A percentile compares a stretch with the other conserved stretches of the same genome.
These are phyloP conservation scores for Verticillium albo-atrum DNA, from an alignment of 2,329 filamentous ascomycete species.

Conservation along the genomic window DNA sequence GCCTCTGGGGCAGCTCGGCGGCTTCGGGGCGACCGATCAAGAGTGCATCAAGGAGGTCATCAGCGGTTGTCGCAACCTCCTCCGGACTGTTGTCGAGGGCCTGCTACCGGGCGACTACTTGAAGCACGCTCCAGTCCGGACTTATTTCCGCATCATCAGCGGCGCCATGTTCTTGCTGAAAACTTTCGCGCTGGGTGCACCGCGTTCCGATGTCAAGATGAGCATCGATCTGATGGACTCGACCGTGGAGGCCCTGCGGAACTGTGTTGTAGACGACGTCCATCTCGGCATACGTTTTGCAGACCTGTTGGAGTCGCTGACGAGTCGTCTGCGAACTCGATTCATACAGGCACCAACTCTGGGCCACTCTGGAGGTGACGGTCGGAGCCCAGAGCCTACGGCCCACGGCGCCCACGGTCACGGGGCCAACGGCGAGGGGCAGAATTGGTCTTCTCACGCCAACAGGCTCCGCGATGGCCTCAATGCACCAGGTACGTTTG, in stretches of 20 bases:
- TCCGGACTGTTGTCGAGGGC: conserved; percentile 72
- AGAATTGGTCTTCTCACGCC: conserved; percentile 25
- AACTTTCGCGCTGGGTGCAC: conserved; percentile 77
- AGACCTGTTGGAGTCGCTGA: conserved; percentile 75
- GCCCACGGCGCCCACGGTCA: conserved; percentile 13
- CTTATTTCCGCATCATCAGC: conserved; percentile 82
- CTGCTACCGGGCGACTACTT: conserved; percentile 71
- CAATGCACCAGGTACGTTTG: conserved; percentile 29
- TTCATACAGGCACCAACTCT: conserved; percentile 63
- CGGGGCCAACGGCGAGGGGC: conserved; percentile 6
- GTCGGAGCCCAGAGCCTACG: conserved; percentile 32
- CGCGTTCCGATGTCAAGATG: conserved; percentile 71
- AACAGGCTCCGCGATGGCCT: conserved; percentile 35
- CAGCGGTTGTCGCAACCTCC: conserved; percentile 70
- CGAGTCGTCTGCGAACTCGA: conserved; percentile 66
- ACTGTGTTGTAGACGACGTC: conserved; percentile 79
- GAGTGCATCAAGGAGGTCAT: conserved; percentile 74
- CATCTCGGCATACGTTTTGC: conserved; percentile 82
- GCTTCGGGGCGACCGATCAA: conserved; percentile 62
- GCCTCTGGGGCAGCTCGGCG: conserved; percentile 59
- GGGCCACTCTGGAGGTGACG: conserved; percentile 32
- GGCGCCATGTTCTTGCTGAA: conserved; percentile 82
- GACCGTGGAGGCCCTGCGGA: conserved; percentile 68
- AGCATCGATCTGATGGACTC: conserved; percentile 72
- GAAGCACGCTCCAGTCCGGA: conserved; percentile 77